phyloP scores from a whole-genome alignment of 352 stramenopile genomes.

The Phytophthora sp. region DNA sequence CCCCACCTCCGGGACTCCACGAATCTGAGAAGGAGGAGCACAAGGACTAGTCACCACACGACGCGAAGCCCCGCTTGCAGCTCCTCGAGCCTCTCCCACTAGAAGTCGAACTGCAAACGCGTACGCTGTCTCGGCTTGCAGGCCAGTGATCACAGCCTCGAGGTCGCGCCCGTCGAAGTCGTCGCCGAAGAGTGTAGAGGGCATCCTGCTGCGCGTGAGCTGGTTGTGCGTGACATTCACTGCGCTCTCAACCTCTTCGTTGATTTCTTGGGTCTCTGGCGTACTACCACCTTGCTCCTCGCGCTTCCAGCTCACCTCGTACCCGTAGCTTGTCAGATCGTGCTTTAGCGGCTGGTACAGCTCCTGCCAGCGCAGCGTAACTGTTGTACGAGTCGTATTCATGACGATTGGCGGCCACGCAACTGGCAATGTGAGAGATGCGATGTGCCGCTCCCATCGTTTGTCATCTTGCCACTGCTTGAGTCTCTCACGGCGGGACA shows the following conservation, averaged over 20 bases:
- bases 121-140: conserved; percentile 69
- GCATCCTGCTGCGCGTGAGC: conserved; percentile 63
- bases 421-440: conserved; percentile 73
- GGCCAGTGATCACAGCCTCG: conserved; percentile 52
- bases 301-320: conserved; percentile 63
- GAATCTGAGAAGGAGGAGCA: conserved; percentile 41
- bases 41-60: conserved; percentile 48
- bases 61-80: conserved; percentile 58
- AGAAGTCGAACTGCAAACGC: conserved; percentile 74
- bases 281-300: conserved; percentile 22
- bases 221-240: conserved; percentile 64
- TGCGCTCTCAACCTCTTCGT: conserved; percentile 8
- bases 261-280: neutral
- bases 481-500: conserved; percentile 76
- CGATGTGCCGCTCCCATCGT: conserved; percentile 68
- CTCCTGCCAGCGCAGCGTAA: conserved; percentile 76
- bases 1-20: conserved; percentile 42
- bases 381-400: conserved; percentile 57
- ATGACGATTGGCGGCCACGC: conserved; percentile 62
- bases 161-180: conserved; percentile 85
- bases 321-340: conserved; percentile 68
- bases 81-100: conserved; percentile 57
- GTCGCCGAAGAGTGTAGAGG: conserved; percentile 72
- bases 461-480: conserved; percentile 85
- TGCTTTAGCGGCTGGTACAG: conserved; percentile 65